Conservation (phyloP, 2,329 filamentous ascomycete genomes). For the Colletotrichum sp. region DNA sequence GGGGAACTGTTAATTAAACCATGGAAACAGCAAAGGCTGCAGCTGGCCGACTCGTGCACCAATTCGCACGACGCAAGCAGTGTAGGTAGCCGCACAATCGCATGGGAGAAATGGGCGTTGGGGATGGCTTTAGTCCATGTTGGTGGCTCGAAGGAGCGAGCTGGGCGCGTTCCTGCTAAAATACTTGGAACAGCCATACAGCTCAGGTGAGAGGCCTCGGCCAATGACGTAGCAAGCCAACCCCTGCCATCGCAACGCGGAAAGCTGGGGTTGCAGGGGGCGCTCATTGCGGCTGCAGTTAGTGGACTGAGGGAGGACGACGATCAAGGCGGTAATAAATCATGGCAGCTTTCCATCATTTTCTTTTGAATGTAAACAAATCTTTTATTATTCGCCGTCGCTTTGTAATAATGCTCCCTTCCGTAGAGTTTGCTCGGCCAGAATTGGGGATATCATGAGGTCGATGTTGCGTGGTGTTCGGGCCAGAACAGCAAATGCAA, state of each 20-base stretch:
- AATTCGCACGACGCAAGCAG: not conserved
- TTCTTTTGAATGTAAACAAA: not conserved
- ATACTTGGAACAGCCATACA: not conserved
- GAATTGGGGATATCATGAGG: not conserved
- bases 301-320: not conserved
- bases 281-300: not conserved
- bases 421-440: not conserved
- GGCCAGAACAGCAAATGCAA: not conserved
- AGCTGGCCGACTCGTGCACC: not conserved
- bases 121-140: not conserved
- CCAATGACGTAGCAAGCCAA: slow-evolving; percentile 22
- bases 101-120: not conserved
- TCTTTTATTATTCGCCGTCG: slow-evolving; percentile 2
- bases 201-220: not conserved
- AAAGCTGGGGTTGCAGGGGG: not conserved
- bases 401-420: not conserved
- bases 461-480: not conserved
- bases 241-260: slow-evolving; percentile 7
- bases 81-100: not conserved
- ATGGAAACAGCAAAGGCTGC: not conserved
- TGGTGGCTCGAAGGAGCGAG: not conserved
- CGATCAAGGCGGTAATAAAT: not conserved
- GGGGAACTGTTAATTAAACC: not conserved
- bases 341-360: not conserved
- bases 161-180: not conserved